A percentile compares a stretch with the other conserved stretches of the same genome.
These are phyloP conservation scores for Leishmania aethiopica DNA, from an alignment of 208 protist genomes.

Conservation along the genomic window DNA sequence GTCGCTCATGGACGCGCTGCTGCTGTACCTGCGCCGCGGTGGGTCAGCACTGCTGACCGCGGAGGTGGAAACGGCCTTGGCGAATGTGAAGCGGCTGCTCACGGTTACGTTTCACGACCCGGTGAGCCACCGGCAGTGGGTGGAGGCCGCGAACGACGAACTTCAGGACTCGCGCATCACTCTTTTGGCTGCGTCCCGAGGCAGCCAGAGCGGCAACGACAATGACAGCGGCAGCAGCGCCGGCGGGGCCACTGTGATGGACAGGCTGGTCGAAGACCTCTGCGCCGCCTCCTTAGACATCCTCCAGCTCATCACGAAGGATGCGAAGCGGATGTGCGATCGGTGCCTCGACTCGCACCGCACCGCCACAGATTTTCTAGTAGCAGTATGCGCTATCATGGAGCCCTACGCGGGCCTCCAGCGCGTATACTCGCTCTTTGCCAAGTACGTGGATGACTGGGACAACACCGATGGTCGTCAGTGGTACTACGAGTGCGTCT, in stretches of 20 bases:
- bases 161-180: constrained; percentile 57
- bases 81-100: constrained; percentile 68
- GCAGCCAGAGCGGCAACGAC: background rate
- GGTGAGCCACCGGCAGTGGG: constrained; percentile 41
- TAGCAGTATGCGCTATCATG: constrained; percentile 68
- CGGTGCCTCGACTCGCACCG: constrained; percentile 51
- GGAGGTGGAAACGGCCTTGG: constrained; percentile 61
- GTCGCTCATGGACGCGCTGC: constrained; percentile 55
- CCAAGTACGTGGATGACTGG: constrained; percentile 28
- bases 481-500: constrained; percentile 57
- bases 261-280: constrained; percentile 45
- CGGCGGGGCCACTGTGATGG: constrained; percentile 5
- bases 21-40: constrained; percentile 47
- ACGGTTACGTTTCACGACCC: constrained; percentile 25
- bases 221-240: constrained; percentile 1
- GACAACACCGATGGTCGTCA: constrained; percentile 9
- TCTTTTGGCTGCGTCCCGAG: constrained; percentile 13
- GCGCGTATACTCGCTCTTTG: constrained; percentile 34
- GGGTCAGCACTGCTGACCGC: constrained; percentile 42
- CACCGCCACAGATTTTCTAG: constrained; percentile 63
- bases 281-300: constrained; percentile 60
- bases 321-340: constrained; percentile 49
- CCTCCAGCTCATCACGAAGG: constrained; percentile 73
- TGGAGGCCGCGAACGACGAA: constrained; percentile 48
- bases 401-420: constrained; percentile 57